Percentiles rank a stretch among this genome's conserved stretches.
These are phyloP conservation scores for Gracilariopsis chorda DNA, from an alignment of 23 red algal genomes.

Conservation along the genomic window DNA sequence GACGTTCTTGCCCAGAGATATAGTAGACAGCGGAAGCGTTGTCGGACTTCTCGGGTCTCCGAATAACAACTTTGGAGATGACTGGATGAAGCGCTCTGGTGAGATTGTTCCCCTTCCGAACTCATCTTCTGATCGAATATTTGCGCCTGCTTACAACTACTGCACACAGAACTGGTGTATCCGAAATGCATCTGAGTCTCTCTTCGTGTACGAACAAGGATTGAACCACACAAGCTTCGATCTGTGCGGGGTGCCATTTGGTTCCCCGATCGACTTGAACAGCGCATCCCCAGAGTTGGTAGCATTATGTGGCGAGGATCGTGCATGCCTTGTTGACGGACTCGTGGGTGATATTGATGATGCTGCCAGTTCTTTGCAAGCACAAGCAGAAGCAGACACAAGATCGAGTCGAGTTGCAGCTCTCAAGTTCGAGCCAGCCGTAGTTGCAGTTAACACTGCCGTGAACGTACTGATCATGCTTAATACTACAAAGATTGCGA, in stretches of 20 bases:
- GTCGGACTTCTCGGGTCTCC: slow-evolving; percentile 34
- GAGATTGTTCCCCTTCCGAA: background rate
- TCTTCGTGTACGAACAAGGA: slow-evolving; percentile 1
- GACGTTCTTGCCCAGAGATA: background rate
- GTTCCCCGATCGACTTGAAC: background rate
- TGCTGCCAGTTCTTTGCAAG: background rate
- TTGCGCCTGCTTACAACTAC: slow-evolving; percentile 31
- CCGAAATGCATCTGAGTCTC: slow-evolving; percentile 16
- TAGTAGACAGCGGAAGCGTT: background rate
- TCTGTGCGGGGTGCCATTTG: slow-evolving; percentile 16
- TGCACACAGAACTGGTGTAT: slow-evolving; percentile 61
- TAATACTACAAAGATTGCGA: background rate
- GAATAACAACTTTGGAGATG: slow-evolving; percentile 16
- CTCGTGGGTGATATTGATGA: slow-evolving; percentile 37
- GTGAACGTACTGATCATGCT: slow-evolving; percentile 26
- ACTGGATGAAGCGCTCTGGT: slow-evolving; percentile 26
- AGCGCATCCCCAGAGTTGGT: slow-evolving; percentile 9
- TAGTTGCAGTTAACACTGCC: background rate
- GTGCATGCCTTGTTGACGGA: slow-evolving; percentile 34
- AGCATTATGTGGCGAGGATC: slow-evolving; percentile 4
- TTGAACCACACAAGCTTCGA: background rate
- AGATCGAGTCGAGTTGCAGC: background rate
- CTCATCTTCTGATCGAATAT: background rate
- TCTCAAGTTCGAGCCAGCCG: background rate
- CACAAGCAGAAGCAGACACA: slow-evolving; percentile 12